Evolutionary conservation across 352 stramenopile genomes (phyloP), one percentile per base, ranked within the genome.

Genomic region (Globisporangium nodosum): DNA sequence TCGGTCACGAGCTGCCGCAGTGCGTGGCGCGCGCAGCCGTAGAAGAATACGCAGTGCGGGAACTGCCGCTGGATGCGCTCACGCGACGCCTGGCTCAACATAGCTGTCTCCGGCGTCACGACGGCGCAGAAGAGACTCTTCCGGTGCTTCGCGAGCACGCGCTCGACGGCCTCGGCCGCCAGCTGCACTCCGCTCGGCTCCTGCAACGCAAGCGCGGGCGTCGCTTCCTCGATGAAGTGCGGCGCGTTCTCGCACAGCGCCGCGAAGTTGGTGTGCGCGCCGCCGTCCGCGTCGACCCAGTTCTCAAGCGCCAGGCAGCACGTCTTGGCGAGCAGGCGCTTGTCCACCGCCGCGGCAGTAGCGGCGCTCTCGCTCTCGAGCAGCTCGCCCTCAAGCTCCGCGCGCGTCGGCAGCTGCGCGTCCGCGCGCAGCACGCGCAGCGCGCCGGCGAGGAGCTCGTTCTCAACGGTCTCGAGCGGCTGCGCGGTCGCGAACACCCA

Each of bases 401-500:
- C 70, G 57, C 73, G 69, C 1, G 68, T 78, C 0, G 80, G 80
- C 8, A 87, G 49, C 12, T 52, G 56, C 43, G 69, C 71, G 48
- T 85, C 75, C 5, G 58, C 50, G 18, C 75, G 73, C 31, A 90
- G 42, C 18, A 68, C 62, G 43, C 63, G 54, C 51, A 90, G 65
- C 46, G 80, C 75, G 31, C 56, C 65, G 21, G 76, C 53, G 37
- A 90, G 45, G 21, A 76, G 66, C 3, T 76, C 61, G 53, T 74
- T 86, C 46, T 80, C 69, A 16, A 71, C 66, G 15, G 70, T 64
- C 15, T 76, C 61, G 49, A 90, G 81, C 24, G 71, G 53, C 51
- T 85, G 76, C 1, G 69, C 80, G 3, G 80, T 82, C 35, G 73
- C 70, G 54, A 81, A 90, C 30, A 90, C 45, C 80, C 80, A 90